phyloP scores from a whole-genome alignment of 805 yeast genomes.

The Schizosaccharomyces osmophilus region DNA sequence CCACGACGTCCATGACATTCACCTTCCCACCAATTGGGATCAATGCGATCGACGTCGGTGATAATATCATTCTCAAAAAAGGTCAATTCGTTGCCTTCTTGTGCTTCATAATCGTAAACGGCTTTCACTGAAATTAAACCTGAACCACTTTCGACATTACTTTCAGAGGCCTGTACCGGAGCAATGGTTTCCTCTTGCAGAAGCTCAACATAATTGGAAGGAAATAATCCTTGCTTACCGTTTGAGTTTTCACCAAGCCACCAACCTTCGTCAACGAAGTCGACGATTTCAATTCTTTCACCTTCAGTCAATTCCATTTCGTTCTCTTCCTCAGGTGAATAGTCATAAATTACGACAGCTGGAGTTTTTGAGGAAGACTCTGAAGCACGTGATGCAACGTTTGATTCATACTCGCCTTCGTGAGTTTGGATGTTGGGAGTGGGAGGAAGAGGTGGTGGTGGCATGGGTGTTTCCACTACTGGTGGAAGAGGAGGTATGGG shows the following conservation, averaged over 20 bases:
- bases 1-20: conserved; percentile 54
- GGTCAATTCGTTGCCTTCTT: conserved; percentile 73
- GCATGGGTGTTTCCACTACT: conserved; percentile 10
- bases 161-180: conserved; percentile 7
- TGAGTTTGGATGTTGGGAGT: conserved; percentile 5
- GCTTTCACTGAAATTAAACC: conserved; percentile 30
- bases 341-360: conserved; percentile 29
- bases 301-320: conserved; percentile 47
- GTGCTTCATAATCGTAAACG: conserved; percentile 61
- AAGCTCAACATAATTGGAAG: conserved; percentile 14
- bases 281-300: conserved; percentile 39
- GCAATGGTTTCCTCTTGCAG: no score
- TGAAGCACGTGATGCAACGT: conserved; percentile 24
- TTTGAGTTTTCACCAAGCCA: conserved; percentile 62
- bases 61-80: conserved; percentile 69
- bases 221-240: conserved; percentile 69
- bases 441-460: conserved; percentile 11
- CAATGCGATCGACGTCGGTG: conserved; percentile 62
- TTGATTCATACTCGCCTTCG: conserved; percentile 5
- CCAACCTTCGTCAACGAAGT: conserved; percentile 55
- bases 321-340: conserved; percentile 50
- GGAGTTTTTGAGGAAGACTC: conserved; percentile 20
- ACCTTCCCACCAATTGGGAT: conserved; percentile 96
- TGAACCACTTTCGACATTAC: conserved; percentile 9
- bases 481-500: conserved; percentile 2